Evolutionary conservation across 148 eudicot species (phyloP).

Genomic region (Amaranthus palmeri): DNA sequence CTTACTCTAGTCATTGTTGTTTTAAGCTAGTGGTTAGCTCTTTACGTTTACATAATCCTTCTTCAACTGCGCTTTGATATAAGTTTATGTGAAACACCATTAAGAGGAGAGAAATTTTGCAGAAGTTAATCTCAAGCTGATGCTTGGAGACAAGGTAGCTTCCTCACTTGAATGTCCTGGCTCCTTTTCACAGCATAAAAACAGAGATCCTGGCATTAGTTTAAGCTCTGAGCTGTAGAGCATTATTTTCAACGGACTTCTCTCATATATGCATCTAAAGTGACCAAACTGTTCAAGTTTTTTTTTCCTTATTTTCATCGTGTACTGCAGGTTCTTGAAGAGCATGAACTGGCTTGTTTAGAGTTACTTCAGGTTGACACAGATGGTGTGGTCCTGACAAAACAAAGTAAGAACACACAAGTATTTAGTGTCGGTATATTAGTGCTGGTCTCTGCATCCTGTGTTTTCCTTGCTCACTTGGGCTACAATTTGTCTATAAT

Average conservation of each 20-base stretch:
- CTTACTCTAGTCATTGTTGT: not conserved
- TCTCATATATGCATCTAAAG: too few species aligned
- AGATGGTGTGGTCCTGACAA: constrained; percentile 80
- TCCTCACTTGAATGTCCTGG: not conserved
- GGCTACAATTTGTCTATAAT: not conserved
- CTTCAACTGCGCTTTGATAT: not conserved
- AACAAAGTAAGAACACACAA: constrained; percentile 51
- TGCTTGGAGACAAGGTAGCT: not conserved
- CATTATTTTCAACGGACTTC: too few species aligned
- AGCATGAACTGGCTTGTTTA: constrained; percentile 68
- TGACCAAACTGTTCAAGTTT: too few species aligned
- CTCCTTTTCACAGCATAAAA: too few species aligned
- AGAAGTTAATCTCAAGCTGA: not conserved
- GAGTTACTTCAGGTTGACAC: constrained; percentile 78
- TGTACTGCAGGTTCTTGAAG: constrained; percentile 74
- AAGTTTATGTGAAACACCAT: not conserved
- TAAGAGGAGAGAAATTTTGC: not conserved
- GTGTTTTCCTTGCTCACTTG: not conserved
- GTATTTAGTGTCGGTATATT: not conserved
- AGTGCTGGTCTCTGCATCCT: constrained; percentile 1
- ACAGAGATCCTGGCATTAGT: too few species aligned
- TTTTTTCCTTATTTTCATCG: not conserved
- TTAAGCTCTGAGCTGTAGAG: too few species aligned
- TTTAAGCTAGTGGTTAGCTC: not conserved
- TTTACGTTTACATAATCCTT: not conserved